phyloP scores from a whole-genome alignment of 2,329 filamentous ascomycete species.

The Aspergillus aculeatus region DNA sequence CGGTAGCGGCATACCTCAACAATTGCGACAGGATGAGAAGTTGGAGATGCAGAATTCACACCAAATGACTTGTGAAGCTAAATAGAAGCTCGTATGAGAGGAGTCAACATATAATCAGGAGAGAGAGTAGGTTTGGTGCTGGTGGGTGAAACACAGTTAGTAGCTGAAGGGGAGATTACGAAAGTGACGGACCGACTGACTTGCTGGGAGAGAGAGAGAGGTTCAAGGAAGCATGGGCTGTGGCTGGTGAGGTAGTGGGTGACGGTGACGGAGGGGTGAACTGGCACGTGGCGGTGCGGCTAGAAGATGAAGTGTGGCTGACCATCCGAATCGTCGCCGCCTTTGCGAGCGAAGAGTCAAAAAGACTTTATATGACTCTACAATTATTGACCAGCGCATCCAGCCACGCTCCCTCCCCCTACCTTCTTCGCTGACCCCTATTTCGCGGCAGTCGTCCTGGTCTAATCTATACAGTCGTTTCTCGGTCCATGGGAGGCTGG shows the following conservation, averaged over 20 bases:
- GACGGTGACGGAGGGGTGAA: conserved; percentile 22
- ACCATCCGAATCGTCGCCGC: not conserved
- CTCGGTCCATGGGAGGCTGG: conserved; percentile 7
- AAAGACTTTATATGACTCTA: conserved; percentile 16
- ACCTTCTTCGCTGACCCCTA: not conserved
- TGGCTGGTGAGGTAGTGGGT: conserved; percentile 26
- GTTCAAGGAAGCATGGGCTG: conserved; percentile 15
- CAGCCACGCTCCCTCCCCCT: not conserved
- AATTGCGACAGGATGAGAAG: conserved; percentile 20
- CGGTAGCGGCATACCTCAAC: conserved; percentile 26
- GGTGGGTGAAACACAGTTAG: not conserved
- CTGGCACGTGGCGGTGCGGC: conserved; percentile 31
- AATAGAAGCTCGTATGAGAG: conserved; percentile 8
- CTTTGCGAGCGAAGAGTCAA: conserved; percentile 18
- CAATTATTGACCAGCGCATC: conserved; percentile 1
- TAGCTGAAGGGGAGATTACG: conserved; percentile 15
- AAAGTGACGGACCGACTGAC: conserved; percentile 14
- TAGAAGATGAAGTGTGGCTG: conserved; percentile 22
- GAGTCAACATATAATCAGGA: not conserved
- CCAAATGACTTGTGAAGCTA: not conserved
- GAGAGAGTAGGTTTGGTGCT: not conserved
- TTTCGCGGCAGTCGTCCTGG: not conserved
- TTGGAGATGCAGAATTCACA: not conserved
- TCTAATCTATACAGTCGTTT: not conserved
- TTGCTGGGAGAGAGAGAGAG: not conserved